These are phyloP conservation scores for Tricholoma sp. DNA, from an alignment of 768 basidiomycete species.

Conservation along the genomic window DNA sequence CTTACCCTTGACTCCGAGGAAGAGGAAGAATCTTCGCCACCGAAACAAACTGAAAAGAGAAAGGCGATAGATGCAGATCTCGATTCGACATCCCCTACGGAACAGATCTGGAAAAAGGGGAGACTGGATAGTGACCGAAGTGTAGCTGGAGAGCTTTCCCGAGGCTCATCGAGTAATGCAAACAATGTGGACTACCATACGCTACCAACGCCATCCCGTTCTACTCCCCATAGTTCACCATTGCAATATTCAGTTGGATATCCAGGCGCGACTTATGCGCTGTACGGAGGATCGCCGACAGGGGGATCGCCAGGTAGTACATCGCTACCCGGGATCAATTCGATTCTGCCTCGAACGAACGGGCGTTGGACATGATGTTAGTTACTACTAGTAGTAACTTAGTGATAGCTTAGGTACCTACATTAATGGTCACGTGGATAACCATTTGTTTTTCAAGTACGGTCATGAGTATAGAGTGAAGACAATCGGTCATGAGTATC, in stretches of 20 bases:
- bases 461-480: too few species aligned
- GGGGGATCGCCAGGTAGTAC: not conserved
- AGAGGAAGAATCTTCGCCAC: constrained; percentile 50
- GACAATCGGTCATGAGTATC: not conserved
- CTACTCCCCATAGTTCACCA: constrained; percentile 6
- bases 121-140: constrained; percentile 26
- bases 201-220: constrained; percentile 5
- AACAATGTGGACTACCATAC: constrained; percentile 8
- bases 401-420: too few species aligned
- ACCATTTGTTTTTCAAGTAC: not conserved
- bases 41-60: constrained; percentile 47
- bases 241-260: constrained; percentile 11
- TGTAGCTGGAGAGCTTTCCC: constrained; percentile 8
- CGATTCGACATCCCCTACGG: constrained; percentile 43
- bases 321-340: constrained; percentile 12
- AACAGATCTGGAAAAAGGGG: constrained; percentile 72
- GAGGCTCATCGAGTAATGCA: constrained; percentile 7
- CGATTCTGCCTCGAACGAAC: constrained; percentile 12
- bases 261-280: constrained; percentile 1
- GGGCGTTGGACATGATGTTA: constrained; percentile 13
- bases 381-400: too few species aligned
- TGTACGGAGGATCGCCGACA: constrained; percentile 4
- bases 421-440: not conserved
- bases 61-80: constrained; percentile 51
- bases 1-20: constrained; percentile 79